A percentile compares a stretch with the other conserved stretches of the same genome.
These are phyloP conservation scores for Carex scoparia DNA, from an alignment of 176 grass and related monocot species.

Conservation along the genomic window DNA sequence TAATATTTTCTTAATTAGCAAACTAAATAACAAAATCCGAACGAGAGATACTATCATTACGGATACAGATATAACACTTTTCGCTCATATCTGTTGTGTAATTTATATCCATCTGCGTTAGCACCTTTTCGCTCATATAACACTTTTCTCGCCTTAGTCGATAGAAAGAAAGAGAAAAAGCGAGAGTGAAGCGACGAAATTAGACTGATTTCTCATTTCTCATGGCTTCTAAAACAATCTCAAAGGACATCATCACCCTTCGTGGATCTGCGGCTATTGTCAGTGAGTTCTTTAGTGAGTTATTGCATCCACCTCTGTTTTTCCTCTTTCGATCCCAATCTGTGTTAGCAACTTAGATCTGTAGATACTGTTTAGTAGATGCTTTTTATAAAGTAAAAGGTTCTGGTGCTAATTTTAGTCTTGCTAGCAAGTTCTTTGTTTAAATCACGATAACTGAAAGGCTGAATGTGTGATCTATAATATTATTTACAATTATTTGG, in stretches of 20 bases:
- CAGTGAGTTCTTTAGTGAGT: constrained; percentile 94
- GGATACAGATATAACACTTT: background rate
- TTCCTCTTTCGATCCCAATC: background rate
- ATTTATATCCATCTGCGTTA: constrained; percentile 28
- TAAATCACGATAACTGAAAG: background rate
- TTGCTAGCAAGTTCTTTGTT: background rate
- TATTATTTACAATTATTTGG: background rate
- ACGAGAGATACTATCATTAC: too few species aligned
- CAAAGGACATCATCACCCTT: constrained; percentile 99
- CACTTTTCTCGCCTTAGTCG: background rate
- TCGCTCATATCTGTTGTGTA: background rate
- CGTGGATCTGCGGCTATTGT: constrained; percentile 90
- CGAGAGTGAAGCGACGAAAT: background rate
- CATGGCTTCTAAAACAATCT: constrained; percentile 80
- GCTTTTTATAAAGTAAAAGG: background rate
- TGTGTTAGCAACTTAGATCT: background rate
- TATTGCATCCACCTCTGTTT: background rate
- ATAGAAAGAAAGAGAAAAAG: background rate
- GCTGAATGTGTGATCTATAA: background rate
- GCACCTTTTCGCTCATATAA: background rate
- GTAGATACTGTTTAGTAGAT: background rate
- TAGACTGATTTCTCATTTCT: constrained; percentile 1
- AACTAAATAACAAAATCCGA: too few species aligned
- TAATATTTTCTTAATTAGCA: too few species aligned
- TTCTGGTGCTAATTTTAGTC: background rate